phyloP scores from a whole-genome alignment of 768 basidiomycete species.

The Podaxis mareebaensis region DNA sequence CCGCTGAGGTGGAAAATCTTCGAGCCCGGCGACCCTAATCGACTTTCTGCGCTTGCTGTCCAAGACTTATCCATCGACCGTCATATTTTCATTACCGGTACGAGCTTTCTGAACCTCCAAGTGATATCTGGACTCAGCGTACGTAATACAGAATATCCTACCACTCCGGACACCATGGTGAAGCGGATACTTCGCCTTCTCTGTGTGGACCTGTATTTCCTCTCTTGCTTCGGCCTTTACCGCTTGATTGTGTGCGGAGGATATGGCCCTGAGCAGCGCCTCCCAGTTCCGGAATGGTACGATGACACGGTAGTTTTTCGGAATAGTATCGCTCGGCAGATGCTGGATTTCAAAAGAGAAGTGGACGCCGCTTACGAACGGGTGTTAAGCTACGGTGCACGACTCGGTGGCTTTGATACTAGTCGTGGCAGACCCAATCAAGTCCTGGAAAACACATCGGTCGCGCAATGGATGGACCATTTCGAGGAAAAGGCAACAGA shows the following conservation, averaged over 20 bases:
- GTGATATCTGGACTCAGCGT: not conserved
- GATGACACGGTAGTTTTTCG: not conserved
- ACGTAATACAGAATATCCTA: not conserved
- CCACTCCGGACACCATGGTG: not conserved
- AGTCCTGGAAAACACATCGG: not conserved
- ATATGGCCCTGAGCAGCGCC: not conserved
- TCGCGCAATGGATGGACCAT: not conserved
- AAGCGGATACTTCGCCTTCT: conserved; percentile 6
- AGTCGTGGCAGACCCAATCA: not conserved
- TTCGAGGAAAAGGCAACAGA: not conserved
- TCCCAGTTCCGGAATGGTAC: conserved; percentile 14
- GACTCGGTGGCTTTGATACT: not conserved
- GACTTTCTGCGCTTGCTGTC: conserved; percentile 7
- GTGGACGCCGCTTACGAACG: not conserved
- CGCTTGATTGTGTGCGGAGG: conserved; percentile 8
- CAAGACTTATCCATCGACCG: not conserved
- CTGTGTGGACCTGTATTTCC: conserved; percentile 4
- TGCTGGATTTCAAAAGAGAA: conserved; percentile 1
- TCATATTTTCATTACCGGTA: conserved; percentile 11
- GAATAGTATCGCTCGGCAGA: not conserved
- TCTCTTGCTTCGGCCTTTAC: conserved; percentile 6
- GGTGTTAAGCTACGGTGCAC: not conserved
- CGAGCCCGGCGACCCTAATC: not conserved
- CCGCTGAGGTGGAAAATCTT: conserved; percentile 12
- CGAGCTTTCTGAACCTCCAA: not conserved